Evolutionary conservation across 2,329 filamentous ascomycete species (phyloP).

Genomic region (Penicillium sp.): DNA sequence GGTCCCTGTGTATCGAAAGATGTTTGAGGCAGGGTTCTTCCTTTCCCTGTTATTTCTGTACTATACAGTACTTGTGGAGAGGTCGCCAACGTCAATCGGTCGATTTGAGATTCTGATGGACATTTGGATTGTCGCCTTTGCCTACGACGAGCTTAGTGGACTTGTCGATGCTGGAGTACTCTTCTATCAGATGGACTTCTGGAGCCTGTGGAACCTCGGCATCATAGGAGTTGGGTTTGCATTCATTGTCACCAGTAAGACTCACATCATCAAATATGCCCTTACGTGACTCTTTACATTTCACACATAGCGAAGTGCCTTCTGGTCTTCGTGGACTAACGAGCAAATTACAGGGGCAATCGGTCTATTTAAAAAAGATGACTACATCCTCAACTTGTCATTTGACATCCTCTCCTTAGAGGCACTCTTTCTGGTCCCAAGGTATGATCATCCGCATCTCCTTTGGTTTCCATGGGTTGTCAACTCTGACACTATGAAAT

Average conservation of each 20-base stretch:
- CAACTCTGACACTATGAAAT: slow-evolving; percentile 19
- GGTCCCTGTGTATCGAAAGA: slow-evolving; percentile 81
- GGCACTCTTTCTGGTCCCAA: slow-evolving; percentile 83
- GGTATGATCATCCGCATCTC: slow-evolving; percentile 35
- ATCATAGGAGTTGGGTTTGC: slow-evolving; percentile 72
- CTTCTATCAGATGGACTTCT: slow-evolving; percentile 82
- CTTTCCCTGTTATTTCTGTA: slow-evolving; percentile 74
- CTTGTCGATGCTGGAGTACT: slow-evolving; percentile 82
- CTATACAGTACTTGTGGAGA: slow-evolving; percentile 79
- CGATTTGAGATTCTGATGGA: slow-evolving; percentile 72
- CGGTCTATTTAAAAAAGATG: slow-evolving; percentile 63
- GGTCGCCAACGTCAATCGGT: slow-evolving; percentile 67
- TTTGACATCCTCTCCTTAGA: slow-evolving; percentile 91
- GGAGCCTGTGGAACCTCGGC: slow-evolving; percentile 71
- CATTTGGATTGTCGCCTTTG: slow-evolving; percentile 83
- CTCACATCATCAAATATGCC: neutral
- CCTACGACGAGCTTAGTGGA: slow-evolving; percentile 83
- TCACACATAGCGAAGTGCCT: neutral
- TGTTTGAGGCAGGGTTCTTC: slow-evolving; percentile 82
- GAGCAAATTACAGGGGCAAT: slow-evolving; percentile 56
- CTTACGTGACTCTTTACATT: slow-evolving; percentile 12
- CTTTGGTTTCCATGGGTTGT: neutral
- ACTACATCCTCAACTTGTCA: slow-evolving; percentile 69
- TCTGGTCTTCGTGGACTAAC: slow-evolving; percentile 3
- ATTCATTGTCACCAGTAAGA: slow-evolving; percentile 72